Base-by-base conservation (phyloP, 495 filamentous ascomycete genomes). In the Podospora tetraspora region DNA sequence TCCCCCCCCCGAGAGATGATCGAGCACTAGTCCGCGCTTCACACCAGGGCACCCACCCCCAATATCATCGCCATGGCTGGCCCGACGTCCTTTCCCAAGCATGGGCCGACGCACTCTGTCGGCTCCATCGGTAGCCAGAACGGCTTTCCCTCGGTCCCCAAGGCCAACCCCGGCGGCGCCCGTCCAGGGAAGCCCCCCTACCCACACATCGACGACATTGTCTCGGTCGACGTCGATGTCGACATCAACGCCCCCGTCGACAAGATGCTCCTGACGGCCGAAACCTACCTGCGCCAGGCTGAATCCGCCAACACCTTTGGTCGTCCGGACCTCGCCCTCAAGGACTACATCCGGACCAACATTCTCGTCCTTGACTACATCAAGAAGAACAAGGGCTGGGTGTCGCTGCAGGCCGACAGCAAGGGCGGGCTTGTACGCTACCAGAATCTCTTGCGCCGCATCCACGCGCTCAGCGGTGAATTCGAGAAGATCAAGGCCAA, bases 291-390 rank as follows among this genome's bases (percentile, higher is more conserved):
- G 52, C 79, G 78, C 57, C 81, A 85, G 73, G 86, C 87, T 13
- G 82, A 80, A 25, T 83, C 83, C 13, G 75, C 77, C 57, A 74
- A 83, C 59, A 81, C 86, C 37, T 87, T 88, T 71, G 74, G 77
- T 13, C 76, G 82, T n/a, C 81, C 79, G 6, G 84, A 85, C 64
- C 52, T 84, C 23, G 85, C 84, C 9, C 73, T 86, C 9, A 79
- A 81, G 27, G 91, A 97, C 60, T 98, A 91, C 77, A 83, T 97
- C 62, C 86, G 89, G 57, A 90, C 94, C 25, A 91, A 84, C 59
- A 89, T 91, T 60, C 89, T 98, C 67, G 83, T 90, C 37, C 82
- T 91, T 24, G 85, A 94, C 56, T 80, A 89, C 30, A 79, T 78
- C n/a, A 82, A 80, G 69, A 82, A 80, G 69, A 83, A 82, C 61